A percentile compares a stretch with the other conserved stretches of the same genome.
Evolutionary conservation across 345 rosid genomes (phyloP).

Genomic region (Arabidopsis arenosa): DNA sequence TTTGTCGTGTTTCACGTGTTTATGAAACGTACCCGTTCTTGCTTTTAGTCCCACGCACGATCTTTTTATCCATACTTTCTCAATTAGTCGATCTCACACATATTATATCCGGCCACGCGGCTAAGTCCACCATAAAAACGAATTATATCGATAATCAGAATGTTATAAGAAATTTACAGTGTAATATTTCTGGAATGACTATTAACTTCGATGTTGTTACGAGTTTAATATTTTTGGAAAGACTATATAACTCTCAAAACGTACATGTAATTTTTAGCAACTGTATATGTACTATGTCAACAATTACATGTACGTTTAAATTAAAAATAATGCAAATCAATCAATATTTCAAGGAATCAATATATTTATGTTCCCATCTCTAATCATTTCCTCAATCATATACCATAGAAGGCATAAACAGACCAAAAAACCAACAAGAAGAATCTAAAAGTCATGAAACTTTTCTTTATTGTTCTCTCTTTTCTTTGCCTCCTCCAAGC

Average conservation of each 20-base stretch:
- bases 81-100: not conserved
- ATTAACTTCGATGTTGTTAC: not conserved
- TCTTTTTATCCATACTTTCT: not conserved
- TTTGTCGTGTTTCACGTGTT: slow-evolving; percentile 39
- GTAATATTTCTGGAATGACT: not conserved
- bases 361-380: not conserved
- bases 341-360: not conserved
- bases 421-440: not conserved
- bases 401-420: not conserved
- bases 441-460: slow-evolving; percentile 32
- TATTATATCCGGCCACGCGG: not conserved
- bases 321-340: not conserved
- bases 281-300: not conserved
- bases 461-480: slow-evolving; percentile 41
- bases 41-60: slow-evolving; percentile 25
- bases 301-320: not conserved
- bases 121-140: not conserved
- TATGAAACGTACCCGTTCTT: slow-evolving; percentile 20
- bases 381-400: slow-evolving; percentile 15
- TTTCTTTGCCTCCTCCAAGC: slow-evolving; percentile 41
- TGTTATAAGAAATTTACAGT: not conserved
- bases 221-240: not conserved
- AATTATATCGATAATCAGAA: not conserved
- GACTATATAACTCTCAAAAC: too few species aligned
- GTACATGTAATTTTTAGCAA: too few species aligned